Conservation (phyloP, 441 rosid species). For the Gossypium schwendimanii region DNA sequence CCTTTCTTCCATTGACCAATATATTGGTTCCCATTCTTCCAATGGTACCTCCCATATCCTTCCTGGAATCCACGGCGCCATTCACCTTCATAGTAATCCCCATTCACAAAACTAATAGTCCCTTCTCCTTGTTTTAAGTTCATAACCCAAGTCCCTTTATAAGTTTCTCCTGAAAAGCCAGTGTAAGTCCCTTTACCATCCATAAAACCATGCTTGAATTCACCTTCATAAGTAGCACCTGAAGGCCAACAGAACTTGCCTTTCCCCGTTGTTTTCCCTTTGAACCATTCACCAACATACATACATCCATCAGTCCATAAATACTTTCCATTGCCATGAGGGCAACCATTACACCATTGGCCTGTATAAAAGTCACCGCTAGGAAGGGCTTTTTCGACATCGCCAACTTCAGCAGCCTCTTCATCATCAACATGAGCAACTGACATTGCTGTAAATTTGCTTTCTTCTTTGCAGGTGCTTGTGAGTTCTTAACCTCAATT, state of each 20-base stretch:
- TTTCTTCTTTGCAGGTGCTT: conserved; percentile 37
- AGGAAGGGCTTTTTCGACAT: conserved; percentile 49
- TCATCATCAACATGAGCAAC: conserved; percentile 84
- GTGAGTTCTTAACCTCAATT: conserved; percentile 40
- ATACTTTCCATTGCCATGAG: conserved; percentile 81
- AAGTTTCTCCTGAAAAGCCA: conserved; percentile 55
- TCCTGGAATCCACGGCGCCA: conserved; percentile 81
- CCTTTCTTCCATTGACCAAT: conserved; percentile 83
- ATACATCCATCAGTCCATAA: conserved; percentile 92
- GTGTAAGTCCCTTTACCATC: conserved; percentile 90
- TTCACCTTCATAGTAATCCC: conserved; percentile 81
- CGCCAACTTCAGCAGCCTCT: conserved; percentile 41
- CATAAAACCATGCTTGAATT: conserved; percentile 79
- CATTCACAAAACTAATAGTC: conserved; percentile 48
- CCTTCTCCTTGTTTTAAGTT: conserved; percentile 83
- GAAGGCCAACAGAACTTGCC: conserved; percentile 92
- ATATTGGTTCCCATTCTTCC: conserved; percentile 73
- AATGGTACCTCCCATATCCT: conserved; percentile 84
- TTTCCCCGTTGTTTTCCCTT: conserved; percentile 74
- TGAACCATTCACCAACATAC: conserved; percentile 82
- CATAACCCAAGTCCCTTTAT: conserved; percentile 81
- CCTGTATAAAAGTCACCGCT: conserved; percentile 84
- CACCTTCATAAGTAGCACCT: conserved; percentile 93
- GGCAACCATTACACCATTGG: conserved; percentile 50
- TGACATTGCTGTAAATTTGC: conserved; percentile 44